Conservation (phyloP, 441 rosid genomes). For the Eutrema salsugineum region DNA sequence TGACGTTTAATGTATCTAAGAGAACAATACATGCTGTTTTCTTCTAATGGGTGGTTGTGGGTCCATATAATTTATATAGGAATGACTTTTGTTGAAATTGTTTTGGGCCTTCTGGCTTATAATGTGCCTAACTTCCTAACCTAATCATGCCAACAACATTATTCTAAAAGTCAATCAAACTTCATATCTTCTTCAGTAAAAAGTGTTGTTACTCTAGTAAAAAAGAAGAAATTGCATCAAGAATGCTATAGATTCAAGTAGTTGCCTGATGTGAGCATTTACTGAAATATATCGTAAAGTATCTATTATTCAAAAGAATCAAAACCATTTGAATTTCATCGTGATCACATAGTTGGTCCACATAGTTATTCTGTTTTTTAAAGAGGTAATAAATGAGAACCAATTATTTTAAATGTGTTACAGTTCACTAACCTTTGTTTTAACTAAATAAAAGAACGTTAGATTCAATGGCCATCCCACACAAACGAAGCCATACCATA, state of each 20-base stretch:
- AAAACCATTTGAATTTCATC: background rate
- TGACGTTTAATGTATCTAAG: background rate
- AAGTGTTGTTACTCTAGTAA: background rate
- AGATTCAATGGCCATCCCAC: background rate
- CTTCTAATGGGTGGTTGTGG: background rate
- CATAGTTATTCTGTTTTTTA: background rate
- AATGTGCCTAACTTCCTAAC: background rate
- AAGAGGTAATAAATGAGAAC: background rate
- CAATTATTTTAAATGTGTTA: background rate
- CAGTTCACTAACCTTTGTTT: conserved; percentile 1
- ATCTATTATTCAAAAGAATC: background rate
- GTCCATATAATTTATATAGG: background rate
- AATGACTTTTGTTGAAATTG: background rate
- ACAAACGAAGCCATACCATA: background rate
- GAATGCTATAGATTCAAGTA: background rate
- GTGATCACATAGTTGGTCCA: conserved; percentile 11
- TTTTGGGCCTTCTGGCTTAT: background rate
- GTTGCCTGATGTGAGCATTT: background rate
- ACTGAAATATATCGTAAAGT: background rate
- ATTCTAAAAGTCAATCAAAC: background rate
- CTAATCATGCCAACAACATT: background rate
- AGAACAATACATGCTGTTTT: background rate
- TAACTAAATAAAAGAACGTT: background rate
- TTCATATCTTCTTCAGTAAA: background rate
- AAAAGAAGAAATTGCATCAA: background rate